Conservation (phyloP, 2,329 filamentous ascomycete species). For the Macrophomina tecta region DNA sequence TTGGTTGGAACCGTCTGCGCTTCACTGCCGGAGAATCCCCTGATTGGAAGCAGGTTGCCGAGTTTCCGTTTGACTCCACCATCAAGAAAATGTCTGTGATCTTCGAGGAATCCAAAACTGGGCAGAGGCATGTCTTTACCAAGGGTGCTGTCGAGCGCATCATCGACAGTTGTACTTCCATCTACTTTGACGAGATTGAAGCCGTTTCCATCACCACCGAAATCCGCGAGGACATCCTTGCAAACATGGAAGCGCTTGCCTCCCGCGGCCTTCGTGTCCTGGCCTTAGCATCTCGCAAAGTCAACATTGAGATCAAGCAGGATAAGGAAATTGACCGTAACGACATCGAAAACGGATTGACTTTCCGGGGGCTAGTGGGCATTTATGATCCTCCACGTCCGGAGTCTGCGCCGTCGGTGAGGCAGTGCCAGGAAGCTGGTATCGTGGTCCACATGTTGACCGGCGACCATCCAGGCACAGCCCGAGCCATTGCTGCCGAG, state of each 20-base stretch:
- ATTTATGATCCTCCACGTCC: constrained; percentile 85
- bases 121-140: constrained; percentile 59
- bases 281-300: constrained; percentile 63
- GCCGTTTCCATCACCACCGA: constrained; percentile 56
- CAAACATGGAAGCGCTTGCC: constrained; percentile 72
- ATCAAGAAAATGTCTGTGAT: constrained; percentile 81
- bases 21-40: constrained; percentile 51
- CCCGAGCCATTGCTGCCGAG: constrained; percentile 52
- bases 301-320: constrained; percentile 52
- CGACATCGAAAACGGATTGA: constrained; percentile 70
- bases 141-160: constrained; percentile 75
- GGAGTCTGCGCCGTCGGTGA: constrained; percentile 68
- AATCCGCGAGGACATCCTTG: constrained; percentile 62
- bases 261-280: constrained; percentile 72
- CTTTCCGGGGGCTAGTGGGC: constrained; percentile 78
- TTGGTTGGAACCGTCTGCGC: constrained; percentile 65
- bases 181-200: constrained; percentile 53
- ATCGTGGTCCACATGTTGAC: constrained; percentile 57
- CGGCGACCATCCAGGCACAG: constrained; percentile 54
- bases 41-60: constrained; percentile 56
- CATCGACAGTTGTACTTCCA: constrained; percentile 64
- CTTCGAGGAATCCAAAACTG: constrained; percentile 54
- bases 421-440: constrained; percentile 51
- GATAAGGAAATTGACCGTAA: constrained; percentile 59
- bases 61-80: constrained; percentile 76